A percentile compares a stretch with the other conserved stretches of the same genome.
These are phyloP conservation scores for Volvox africanus DNA, from an alignment of 139 green algal species.

Conservation along the genomic window DNA sequence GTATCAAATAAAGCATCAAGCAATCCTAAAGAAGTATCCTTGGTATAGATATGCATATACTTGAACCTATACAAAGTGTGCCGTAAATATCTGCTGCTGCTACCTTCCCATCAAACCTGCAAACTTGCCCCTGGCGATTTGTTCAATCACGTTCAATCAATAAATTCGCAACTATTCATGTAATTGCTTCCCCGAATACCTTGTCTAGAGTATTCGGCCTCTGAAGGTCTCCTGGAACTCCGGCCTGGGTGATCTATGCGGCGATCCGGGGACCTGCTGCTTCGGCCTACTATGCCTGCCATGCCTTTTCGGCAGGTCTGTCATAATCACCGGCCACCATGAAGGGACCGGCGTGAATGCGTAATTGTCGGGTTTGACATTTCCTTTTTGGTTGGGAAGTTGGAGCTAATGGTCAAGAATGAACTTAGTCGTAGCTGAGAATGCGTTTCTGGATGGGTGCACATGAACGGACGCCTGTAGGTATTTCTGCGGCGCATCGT, in stretches of 20 bases:
- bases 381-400: neutral
- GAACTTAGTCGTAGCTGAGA: neutral
- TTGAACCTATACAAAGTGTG: neutral
- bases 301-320: constrained; percentile 25
- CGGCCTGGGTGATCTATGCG: neutral
- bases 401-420: neutral
- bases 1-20: neutral
- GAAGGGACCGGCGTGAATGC: neutral
- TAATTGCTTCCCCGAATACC: neutral
- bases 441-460: too few relatives aligned
- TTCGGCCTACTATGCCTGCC: neutral
- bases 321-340: neutral
- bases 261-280: neutral
- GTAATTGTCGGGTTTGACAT: neutral
- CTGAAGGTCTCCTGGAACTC: neutral
- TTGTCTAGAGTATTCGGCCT: neutral
- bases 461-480: neutral
- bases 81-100: neutral
- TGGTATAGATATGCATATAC: neutral
- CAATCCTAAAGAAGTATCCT: neutral
- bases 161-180: too few relatives aligned
- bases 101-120: neutral
- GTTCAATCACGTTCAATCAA: too few relatives aligned
- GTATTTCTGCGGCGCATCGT: neutral
- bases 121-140: neutral